These are phyloP conservation scores for Malus fusca DNA, from an alignment of 306 rosid species.

Conservation along the genomic window DNA sequence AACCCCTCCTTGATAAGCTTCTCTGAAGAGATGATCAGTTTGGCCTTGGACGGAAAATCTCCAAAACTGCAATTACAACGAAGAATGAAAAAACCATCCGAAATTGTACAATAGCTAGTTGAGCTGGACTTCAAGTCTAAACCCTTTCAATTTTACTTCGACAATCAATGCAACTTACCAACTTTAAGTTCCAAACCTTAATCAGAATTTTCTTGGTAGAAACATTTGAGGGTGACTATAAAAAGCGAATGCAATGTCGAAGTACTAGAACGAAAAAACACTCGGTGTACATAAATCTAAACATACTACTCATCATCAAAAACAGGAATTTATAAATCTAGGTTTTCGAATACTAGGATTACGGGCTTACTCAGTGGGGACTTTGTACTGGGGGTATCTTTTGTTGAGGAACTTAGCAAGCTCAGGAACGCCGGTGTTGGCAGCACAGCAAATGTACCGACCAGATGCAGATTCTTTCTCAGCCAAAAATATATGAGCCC, in stretches of 20 bases:
- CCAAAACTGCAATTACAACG: slow-evolving; percentile 46
- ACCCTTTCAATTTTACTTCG: background rate
- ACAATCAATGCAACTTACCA: background rate
- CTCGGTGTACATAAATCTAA: too few species aligned
- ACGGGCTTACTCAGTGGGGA: slow-evolving; percentile 62
- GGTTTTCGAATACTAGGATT: background rate
- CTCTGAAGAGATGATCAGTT: slow-evolving; percentile 51
- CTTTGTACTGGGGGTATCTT: slow-evolving; percentile 48
- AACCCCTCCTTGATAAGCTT: slow-evolving; percentile 77
- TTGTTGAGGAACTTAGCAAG: slow-evolving; percentile 62
- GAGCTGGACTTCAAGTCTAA: background rate
- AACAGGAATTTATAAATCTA: background rate
- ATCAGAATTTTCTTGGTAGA: background rate
- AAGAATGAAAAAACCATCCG: background rate
- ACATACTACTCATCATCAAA: background rate
- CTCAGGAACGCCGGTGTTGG: slow-evolving; percentile 57
- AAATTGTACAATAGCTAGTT: background rate
- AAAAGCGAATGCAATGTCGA: too few species aligned
- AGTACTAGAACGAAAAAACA: too few species aligned
- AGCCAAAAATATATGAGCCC: slow-evolving; percentile 64
- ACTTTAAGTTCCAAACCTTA: too few species aligned
- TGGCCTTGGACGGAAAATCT: slow-evolving; percentile 51
- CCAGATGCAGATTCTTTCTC: slow-evolving; percentile 84
- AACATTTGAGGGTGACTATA: too few species aligned
- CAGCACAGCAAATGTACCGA: slow-evolving; percentile 55